These are phyloP conservation scores for Digitaria exilis DNA, from an alignment of 202 grass and related monocot genomes.

Conservation along the genomic window DNA sequence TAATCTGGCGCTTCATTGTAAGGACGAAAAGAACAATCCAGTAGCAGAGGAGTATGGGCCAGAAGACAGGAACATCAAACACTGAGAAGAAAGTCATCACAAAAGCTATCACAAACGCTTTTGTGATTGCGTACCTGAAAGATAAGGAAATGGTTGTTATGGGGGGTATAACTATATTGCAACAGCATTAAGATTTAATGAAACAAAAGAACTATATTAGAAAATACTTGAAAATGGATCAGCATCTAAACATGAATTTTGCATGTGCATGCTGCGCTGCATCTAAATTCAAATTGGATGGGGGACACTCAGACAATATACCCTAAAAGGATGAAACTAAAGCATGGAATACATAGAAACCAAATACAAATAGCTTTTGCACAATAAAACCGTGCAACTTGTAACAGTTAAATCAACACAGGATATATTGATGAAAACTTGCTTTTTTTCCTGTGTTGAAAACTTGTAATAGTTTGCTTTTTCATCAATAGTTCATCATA, in stretches of 20 bases:
- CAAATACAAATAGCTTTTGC: not conserved
- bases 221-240: slow-evolving; percentile 11
- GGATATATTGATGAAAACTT: not conserved
- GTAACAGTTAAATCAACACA: not conserved
- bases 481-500: too few species aligned
- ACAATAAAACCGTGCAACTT: not conserved
- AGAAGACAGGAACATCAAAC: slow-evolving; percentile 94
- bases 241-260: not conserved
- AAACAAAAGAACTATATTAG: not conserved
- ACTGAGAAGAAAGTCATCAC: slow-evolving; percentile 91
- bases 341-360: not conserved
- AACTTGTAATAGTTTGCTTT: too few species aligned
- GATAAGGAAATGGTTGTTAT: slow-evolving; percentile 30
- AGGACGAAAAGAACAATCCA: slow-evolving; percentile 90
- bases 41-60: slow-evolving; percentile 92
- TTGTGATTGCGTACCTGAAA: slow-evolving; percentile 92
- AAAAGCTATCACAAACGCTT: slow-evolving; percentile 85
- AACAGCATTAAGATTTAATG: not conserved
- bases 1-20: slow-evolving; percentile 93
- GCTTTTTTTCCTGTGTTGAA: too few species aligned
- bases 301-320: not conserved
- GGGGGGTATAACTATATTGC: not conserved
- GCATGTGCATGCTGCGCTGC: not conserved
- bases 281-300: not conserved
- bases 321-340: not conserved